Base-by-base conservation (phyloP, 1,139 yeast species). In the Barnettozyma hawaiiensis region DNA sequence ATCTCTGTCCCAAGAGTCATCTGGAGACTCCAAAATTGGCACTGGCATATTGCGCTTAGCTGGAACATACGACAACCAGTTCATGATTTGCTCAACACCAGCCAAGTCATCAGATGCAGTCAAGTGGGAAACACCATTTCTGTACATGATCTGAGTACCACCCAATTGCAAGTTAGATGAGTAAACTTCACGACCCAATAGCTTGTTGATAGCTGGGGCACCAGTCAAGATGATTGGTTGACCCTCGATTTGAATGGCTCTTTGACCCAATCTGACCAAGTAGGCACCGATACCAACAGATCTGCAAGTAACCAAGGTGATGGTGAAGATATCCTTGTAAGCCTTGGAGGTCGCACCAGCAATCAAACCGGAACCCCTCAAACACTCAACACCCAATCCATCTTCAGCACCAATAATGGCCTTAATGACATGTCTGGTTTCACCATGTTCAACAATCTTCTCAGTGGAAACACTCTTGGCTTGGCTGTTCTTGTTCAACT, bases 271-370 rank as follows among this genome's bases (percentile, higher is more conserved):
- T 69, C 98, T 84, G 36, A 92, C 98, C 63, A 92, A 76, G 64
- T 92, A 92, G 38, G 98, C 98, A 74, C 98, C 98, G 66, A 92
- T 92, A 81, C 98, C 98, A 59, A 92, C 98, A 38, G 97, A 89
- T 74, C 98, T 82, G 71, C 97, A 90, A 19, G 98, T 92, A 43
- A 92, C 98, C 64, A 92, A 75, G 20, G 98, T 92, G 49, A 90
- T 81, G 26, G 98, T 92, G 72, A 92, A 92, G 51, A 92, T 92
- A 62, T 92, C 98, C 66, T 86, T 86, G 76, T 92, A 92, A 31
- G 98, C 98, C 64, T 89, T 83, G 7, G 97, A 85, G 41, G 98
- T 92, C 34, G 95, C 96, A 67, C 98, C 98, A 27, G 98, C 98
- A 70, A 92, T 92, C 59, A 92, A 75, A 70, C 98, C 98, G 42